Base-by-base conservation (phyloP, 352 stramenopile genomes). In the Phytophthora macrochlamydospora region DNA sequence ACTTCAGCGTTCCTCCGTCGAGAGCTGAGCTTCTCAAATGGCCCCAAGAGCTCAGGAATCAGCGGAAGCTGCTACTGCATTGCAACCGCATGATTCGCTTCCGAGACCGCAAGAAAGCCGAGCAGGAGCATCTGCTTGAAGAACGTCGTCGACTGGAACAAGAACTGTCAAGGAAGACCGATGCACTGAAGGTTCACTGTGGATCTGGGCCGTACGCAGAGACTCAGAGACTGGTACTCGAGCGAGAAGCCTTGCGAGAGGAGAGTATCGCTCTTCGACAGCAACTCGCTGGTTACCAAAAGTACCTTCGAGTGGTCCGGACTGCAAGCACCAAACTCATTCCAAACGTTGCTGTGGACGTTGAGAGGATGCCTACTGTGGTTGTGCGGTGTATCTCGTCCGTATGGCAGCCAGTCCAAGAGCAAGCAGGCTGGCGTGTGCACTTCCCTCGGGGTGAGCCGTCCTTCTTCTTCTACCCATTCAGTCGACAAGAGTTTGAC, bases 21-120 rank as follows among this genome's bases (percentile, higher is more conserved):
- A 24, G 50, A n/a, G 30, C n/a, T 4, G 4, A 11, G 1, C n/a
- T 65, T 11, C 2, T 49, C 29, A 55, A 59, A 35, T 78, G 70
- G 70, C 71, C 70, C 12, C 46, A 69, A 56, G 66, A 78, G 30
- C 57, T 75, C 45, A 70, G 73, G 49, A 71, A 69, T 33, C 50
- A 69, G 43, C 72, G 70, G 43, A 75, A 69, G 48, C 56, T 63
- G 35, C 13, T 69, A 42, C 61, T 75, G 24, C 70, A 75, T 51
- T 59, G 44, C 30, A 67, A 75, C 12, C 69, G 69, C 45, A 75
- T 75, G 69, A 51, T 59, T 4, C 61, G 66, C 11, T 78, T 75
- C 45, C 70, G 70, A 24, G 56, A 56, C 52, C 65, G 60, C 45
- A 75, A 64, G 62, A 67, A 71, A 40, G 42, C 35, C 30, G 49